Evolutionary conservation across 768 basidiomycete genomes (phyloP).

Genomic region (Lyophyllum shimeji): DNA sequence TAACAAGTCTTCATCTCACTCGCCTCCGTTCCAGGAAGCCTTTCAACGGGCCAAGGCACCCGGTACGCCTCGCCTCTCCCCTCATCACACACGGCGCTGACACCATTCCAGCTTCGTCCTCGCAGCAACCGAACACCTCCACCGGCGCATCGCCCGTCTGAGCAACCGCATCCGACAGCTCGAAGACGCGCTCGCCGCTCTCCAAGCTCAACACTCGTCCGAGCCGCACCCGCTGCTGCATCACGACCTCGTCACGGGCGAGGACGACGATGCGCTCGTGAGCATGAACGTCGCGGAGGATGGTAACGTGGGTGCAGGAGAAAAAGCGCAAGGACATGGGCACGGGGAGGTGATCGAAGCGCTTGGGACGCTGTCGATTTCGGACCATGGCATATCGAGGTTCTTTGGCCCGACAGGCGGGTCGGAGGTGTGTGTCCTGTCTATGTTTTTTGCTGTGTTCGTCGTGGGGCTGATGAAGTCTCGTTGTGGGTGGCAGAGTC

Average conservation of each 20-base stretch:
- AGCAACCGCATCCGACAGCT: constrained; percentile 46
- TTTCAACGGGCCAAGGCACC: constrained; percentile 80
- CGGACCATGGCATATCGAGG: constrained; percentile 57
- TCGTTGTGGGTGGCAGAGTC: constrained; percentile 9
- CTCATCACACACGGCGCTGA: too few species aligned
- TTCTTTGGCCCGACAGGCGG: constrained; percentile 72
- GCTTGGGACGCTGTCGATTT: constrained; percentile 61
- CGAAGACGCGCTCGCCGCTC: constrained; percentile 55
- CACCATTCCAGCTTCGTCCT: constrained; percentile 64
- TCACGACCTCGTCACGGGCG: constrained; percentile 45
- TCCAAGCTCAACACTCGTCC: constrained; percentile 50
- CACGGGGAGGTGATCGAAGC: constrained; percentile 48
- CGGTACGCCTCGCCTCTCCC: constrained; percentile 38
- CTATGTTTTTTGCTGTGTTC: constrained; percentile 1
- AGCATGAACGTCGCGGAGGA: constrained; percentile 6
- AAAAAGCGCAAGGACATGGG: constrained; percentile 1
- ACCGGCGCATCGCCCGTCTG: constrained; percentile 53
- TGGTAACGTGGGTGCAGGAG: constrained; percentile 8
- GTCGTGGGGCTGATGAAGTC: background rate
- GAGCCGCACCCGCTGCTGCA: constrained; percentile 62
- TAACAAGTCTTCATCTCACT: background rate
- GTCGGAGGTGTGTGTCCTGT: constrained; percentile 50
- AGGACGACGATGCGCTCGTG: constrained; percentile 26
- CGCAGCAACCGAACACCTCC: constrained; percentile 66
- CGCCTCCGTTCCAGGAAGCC: constrained; percentile 44